Evolutionary conservation across 495 filamentous ascomycete genomes (phyloP).

Genomic region (Tuber calosporum): DNA sequence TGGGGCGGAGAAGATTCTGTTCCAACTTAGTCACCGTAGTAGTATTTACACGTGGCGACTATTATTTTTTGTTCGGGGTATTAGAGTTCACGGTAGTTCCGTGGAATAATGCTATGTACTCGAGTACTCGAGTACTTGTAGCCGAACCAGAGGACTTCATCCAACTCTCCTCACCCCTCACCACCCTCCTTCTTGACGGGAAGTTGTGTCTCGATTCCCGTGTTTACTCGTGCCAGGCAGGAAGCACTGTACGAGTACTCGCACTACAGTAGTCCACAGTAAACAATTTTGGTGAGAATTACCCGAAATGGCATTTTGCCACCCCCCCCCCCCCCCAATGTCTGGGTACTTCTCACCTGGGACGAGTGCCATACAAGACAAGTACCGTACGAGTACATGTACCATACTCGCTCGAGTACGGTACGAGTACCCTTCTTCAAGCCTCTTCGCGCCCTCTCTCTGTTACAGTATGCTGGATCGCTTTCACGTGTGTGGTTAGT

Average conservation of each 20-base stretch:
- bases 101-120: background rate
- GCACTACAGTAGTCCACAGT: too few species aligned
- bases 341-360: too few species aligned
- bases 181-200: background rate
- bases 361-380: too few species aligned
- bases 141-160: too few species aligned
- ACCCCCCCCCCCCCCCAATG: too few species aligned
- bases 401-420: background rate
- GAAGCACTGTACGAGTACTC: too few species aligned
- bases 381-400: too few species aligned
- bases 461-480: background rate
- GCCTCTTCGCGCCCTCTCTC: background rate
- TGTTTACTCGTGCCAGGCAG: too few species aligned
- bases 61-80: background rate
- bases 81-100: too few species aligned
- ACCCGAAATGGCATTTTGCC: too few species aligned
- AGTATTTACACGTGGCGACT: background rate
- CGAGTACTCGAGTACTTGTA: background rate
- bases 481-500: background rate
- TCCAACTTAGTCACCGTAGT: background rate
- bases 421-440: background rate
- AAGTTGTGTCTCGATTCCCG: background rate
- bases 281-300: too few species aligned
- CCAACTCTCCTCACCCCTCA: too few species aligned
- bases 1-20: background rate